Base-by-base conservation (phyloP, 768 basidiomycete species). In the Macrolepiota albuminosa region DNA sequence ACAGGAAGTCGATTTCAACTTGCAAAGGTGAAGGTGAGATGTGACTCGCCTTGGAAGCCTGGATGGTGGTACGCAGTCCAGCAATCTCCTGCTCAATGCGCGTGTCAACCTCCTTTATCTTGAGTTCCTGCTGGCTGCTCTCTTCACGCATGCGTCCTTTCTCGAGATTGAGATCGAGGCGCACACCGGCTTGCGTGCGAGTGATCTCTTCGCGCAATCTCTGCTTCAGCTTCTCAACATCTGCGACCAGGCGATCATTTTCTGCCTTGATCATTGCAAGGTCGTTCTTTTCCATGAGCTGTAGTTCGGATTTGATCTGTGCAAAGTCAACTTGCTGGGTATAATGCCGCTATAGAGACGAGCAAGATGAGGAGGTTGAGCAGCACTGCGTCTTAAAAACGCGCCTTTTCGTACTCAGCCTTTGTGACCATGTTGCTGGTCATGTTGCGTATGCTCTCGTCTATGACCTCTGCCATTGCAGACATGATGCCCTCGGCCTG, bases 401-500 rank as follows among this genome's bases (percentile, higher is more conserved):
- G 40, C 54, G 90, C 95, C 85, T 98, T 98, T 75, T 98, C 96
- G 70, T 97, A 94, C 65, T 97, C 93, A 0, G 93, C 87, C 72
- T 93, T 94, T 6, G 92, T 94, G 61, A 98, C 96, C 88, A 98
- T 91, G 67, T 93, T 94, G 65, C 85, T 87, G 42, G 93, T 92
- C 93, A 99, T 95, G 69, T 95, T 96, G 61, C 89, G 83, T 43
- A 98, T 88, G 70, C 93, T 95, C 79, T 99, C 97, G 72, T 97
- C 93, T 42, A 99, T 94, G 62, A 98, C 95, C 67, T 95, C 93
- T 13, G 94, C 92, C 84, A 99, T 91, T 8, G 95, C 93, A 49
- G 87, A 82, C 95, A 98, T 97, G 70, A 99, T 91, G 3, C 97
- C 96, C 71, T 98, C 94, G 0, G 96, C 95, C 74, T 98, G 96